Evolutionary conservation across 2,329 filamentous ascomycete species (phyloP).

Genomic region (Camillea tinctor): DNA sequence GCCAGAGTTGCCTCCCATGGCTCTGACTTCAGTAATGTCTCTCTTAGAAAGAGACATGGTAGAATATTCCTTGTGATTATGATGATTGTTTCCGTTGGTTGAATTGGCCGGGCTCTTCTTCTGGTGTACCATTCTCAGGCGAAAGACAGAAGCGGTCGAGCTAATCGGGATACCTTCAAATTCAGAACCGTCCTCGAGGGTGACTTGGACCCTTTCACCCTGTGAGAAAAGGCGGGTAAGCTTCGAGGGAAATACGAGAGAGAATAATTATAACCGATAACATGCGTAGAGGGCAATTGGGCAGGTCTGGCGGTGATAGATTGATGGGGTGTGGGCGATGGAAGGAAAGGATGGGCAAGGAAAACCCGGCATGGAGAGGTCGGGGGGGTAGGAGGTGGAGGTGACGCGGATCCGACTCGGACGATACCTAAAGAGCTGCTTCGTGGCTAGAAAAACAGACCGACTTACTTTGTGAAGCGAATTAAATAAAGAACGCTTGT

Average conservation of each 20-base stretch:
- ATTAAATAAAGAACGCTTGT: constrained; percentile 21
- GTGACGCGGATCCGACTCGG: constrained; percentile 24
- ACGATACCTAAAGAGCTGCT: constrained; percentile 14
- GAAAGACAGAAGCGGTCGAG: constrained; percentile 19
- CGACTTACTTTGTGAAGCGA: constrained; percentile 24
- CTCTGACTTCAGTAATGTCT: constrained; percentile 26
- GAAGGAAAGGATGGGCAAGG: constrained; percentile 13
- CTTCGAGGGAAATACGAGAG: constrained; percentile 6
- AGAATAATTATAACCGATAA: constrained; percentile 2
- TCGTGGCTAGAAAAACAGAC: constrained; percentile 8
- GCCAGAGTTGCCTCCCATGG: constrained; percentile 25
- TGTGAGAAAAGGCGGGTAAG: constrained; percentile 20
- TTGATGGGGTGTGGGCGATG: constrained; percentile 13
- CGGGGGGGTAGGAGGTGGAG: constrained; percentile 20
- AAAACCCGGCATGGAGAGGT: constrained; percentile 19
- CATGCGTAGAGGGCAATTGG: constrained; percentile 22
- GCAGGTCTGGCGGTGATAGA: constrained; percentile 6
- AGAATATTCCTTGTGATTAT: constrained; percentile 29
- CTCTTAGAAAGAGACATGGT: constrained; percentile 33
- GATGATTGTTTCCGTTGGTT: constrained; percentile 32
- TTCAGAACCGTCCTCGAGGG: constrained; percentile 21
- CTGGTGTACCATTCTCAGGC: constrained; percentile 35
- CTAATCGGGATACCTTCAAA: constrained; percentile 20
- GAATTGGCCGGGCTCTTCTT: constrained; percentile 31
- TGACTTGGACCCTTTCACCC: constrained; percentile 26